Evolutionary conservation across 2,329 filamentous ascomycete genomes (phyloP).

Genomic region (Pseudopyrenochaeta lycopersici): DNA sequence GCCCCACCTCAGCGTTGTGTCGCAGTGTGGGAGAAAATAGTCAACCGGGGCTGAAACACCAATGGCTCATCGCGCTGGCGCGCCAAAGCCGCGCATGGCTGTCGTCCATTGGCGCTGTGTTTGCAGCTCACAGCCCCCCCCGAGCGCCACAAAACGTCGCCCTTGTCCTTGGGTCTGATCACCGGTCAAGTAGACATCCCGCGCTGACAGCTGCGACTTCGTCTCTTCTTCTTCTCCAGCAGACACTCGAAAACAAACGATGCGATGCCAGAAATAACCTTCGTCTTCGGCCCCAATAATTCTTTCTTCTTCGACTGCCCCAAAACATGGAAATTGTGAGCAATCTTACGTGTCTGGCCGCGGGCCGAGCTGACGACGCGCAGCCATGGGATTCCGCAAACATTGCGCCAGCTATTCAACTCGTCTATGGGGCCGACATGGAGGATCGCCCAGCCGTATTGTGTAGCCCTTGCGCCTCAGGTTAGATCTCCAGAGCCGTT

Average conservation of each 20-base stretch:
- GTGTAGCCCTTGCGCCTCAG: conserved; percentile 43
- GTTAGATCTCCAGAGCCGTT: conserved; percentile 38
- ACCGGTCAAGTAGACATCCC: conserved; percentile 5
- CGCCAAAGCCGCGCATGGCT: conserved; percentile 6
- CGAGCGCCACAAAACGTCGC: conserved; percentile 11
- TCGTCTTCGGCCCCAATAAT: conserved; percentile 48
- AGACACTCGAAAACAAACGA: conserved; percentile 9
- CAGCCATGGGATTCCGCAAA: conserved; percentile 44
- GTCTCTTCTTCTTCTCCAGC: neutral
- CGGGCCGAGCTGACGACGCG: conserved; percentile 26
- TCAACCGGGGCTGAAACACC: conserved; percentile 1
- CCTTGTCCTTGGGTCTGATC: conserved; percentile 1
- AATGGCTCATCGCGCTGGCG: conserved; percentile 5
- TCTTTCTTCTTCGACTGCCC: conserved; percentile 49
- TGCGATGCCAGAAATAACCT: conserved; percentile 46
- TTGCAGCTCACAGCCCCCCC: conserved; percentile 16
- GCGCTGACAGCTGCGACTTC: conserved; percentile 13
- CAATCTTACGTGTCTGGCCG: neutral
- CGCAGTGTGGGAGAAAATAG: neutral
- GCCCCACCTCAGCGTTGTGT: conserved; percentile 9
- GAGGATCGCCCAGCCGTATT: conserved; percentile 45
- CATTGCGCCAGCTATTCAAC: conserved; percentile 45
- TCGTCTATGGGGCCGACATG: conserved; percentile 42
- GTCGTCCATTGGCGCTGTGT: conserved; percentile 17
- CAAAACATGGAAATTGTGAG: conserved; percentile 48